A percentile compares a stretch with the other conserved stretches of the same genome.
These are phyloP conservation scores for Carex kokanica DNA, from an alignment of 176 grass and related monocot genomes.

Conservation along the genomic window DNA sequence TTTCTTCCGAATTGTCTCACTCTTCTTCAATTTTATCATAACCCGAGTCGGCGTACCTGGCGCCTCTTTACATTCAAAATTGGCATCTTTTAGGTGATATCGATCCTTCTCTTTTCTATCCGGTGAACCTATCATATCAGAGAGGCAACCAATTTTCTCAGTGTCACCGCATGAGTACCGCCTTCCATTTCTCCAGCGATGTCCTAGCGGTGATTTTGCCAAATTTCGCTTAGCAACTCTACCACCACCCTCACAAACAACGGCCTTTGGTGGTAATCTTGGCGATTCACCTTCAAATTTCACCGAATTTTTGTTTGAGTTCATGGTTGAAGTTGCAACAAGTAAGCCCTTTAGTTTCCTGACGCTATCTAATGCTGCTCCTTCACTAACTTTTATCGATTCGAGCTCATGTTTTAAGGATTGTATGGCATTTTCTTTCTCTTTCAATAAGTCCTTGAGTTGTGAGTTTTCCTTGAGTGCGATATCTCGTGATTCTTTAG, in stretches of 20 bases:
- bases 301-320: constrained; percentile 16
- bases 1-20: constrained; percentile 39
- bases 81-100: background rate
- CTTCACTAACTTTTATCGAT: constrained; percentile 57
- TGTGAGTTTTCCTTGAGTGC: constrained; percentile 45
- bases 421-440: constrained; percentile 58
- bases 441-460: constrained; percentile 45
- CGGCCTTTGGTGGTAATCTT: constrained; percentile 22
- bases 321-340: constrained; percentile 41
- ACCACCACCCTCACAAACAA: background rate
- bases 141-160: constrained; percentile 46
- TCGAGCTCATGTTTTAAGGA: constrained; percentile 59
- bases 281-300: constrained; percentile 36
- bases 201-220: constrained; percentile 41
- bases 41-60: constrained; percentile 38
- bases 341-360: constrained; percentile 73
- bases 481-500: constrained; percentile 74
- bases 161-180: constrained; percentile 41
- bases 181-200: constrained; percentile 31
- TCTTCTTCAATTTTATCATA: constrained; percentile 26
- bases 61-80: constrained; percentile 25
- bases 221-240: constrained; percentile 19
- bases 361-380: constrained; percentile 62
- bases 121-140: constrained; percentile 51
- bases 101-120: constrained; percentile 29